phyloP scores from a whole-genome alignment of 495 filamentous ascomycete genomes.

The Aspergillus wentii region DNA sequence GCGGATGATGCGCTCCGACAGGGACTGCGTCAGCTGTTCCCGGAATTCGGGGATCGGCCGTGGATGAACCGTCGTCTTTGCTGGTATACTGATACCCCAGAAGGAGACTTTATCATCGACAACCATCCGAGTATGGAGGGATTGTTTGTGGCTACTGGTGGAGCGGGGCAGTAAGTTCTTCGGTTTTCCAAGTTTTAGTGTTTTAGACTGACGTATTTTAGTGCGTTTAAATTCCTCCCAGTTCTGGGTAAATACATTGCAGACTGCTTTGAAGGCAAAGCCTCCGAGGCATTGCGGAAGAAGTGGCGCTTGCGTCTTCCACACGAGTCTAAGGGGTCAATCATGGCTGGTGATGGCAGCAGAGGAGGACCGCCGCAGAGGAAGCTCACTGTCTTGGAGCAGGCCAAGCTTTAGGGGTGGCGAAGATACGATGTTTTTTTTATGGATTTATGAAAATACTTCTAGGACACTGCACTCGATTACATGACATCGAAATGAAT shows the following conservation, averaged over 20 bases:
- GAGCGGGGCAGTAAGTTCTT: constrained; percentile 62
- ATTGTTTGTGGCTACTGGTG: constrained; percentile 72
- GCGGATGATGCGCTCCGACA: constrained; percentile 52
- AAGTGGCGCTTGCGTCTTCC: constrained; percentile 52
- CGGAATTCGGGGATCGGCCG: constrained; percentile 50
- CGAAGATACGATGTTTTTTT: too few species aligned
- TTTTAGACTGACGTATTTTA: constrained; percentile 2
- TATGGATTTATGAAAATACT: too few species aligned
- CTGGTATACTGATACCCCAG: constrained; percentile 59
- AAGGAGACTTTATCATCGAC: constrained; percentile 68
- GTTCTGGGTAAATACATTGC: constrained; percentile 67
- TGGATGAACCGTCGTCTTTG: constrained; percentile 44
- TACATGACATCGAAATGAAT: too few species aligned
- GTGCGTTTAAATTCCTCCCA: constrained; percentile 76
- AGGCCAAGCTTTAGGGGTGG: constrained; percentile 5
- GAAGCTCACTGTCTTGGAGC: constrained; percentile 16
- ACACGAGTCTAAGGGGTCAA: constrained; percentile 3
- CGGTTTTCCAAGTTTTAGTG: constrained; percentile 7
- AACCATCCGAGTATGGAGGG: constrained; percentile 58
- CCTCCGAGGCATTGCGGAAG: constrained; percentile 42
- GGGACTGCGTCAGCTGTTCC: constrained; percentile 54
- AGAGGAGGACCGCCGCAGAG: constrained; percentile 25
- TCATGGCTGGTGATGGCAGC: constrained; percentile 29
- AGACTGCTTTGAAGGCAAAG: constrained; percentile 50
- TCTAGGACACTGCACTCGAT: too few species aligned